These are phyloP conservation scores for Sonneratia caseolaris DNA, from an alignment of 345 rosid species.

Conservation along the genomic window DNA sequence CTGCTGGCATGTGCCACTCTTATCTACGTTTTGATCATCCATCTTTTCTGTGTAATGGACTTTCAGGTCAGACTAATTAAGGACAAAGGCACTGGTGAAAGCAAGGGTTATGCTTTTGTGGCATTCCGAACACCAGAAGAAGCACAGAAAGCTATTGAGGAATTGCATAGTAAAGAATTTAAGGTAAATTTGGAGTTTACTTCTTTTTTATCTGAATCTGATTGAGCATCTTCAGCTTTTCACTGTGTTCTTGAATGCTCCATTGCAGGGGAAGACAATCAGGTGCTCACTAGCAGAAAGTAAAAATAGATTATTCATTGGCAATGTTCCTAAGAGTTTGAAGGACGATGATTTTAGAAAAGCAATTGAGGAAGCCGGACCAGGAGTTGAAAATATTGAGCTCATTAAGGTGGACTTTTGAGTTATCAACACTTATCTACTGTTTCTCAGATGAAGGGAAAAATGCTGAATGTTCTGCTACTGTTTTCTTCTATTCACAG, in stretches of 20 bases:
- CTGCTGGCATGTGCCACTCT: constrained; percentile 11
- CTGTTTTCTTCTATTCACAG: constrained; percentile 28
- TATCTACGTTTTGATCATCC: background rate
- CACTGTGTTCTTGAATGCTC: constrained; percentile 4
- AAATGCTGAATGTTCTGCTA: constrained; percentile 2
- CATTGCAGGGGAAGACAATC: constrained; percentile 76
- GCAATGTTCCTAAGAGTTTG: constrained; percentile 90
- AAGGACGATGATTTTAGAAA: constrained; percentile 82
- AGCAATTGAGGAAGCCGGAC: constrained; percentile 73
- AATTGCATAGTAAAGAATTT: constrained; percentile 79
- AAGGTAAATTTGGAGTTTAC: constrained; percentile 42
- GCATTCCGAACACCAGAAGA: constrained; percentile 59
- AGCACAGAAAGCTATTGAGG: constrained; percentile 82
- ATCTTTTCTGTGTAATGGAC: constrained; percentile 8
- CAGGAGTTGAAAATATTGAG: constrained; percentile 84
- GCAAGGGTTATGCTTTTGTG: constrained; percentile 95
- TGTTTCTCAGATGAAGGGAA: background rate
- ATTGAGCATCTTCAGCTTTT: background rate
- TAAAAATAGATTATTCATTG: constrained; percentile 86
- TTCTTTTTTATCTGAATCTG: background rate
- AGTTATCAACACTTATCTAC: background rate
- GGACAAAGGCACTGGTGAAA: constrained; percentile 89
- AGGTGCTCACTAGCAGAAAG: constrained; percentile 91
- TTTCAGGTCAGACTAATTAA: constrained; percentile 77
- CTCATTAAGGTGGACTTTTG: constrained; percentile 65